A percentile compares a stretch with the other conserved stretches of the same genome.
phyloP scores from a whole-genome alignment of 2,329 filamentous ascomycete genomes.

The Beauveria rudraprayagi region DNA sequence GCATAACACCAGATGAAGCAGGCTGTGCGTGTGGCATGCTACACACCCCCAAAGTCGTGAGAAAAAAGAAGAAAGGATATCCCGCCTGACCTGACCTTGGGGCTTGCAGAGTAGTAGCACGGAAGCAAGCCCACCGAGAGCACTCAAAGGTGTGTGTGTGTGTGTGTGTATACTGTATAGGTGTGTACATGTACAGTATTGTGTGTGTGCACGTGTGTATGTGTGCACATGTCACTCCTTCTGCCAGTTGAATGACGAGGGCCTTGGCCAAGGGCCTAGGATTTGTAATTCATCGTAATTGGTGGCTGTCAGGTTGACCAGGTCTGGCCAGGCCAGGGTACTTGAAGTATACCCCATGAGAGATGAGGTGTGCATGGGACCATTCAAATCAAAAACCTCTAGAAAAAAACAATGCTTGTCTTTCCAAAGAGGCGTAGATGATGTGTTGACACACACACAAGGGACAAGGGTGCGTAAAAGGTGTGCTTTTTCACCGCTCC shows the following conservation, averaged over 20 bases:
- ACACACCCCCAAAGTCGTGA: not conserved
- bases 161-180: not conserved
- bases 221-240: not conserved
- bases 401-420: not conserved
- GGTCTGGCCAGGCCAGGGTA: not conserved
- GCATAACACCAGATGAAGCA: slow-evolving; percentile 5
- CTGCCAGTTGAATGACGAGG: no score
- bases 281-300: not conserved
- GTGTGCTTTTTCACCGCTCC: slow-evolving; percentile 2
- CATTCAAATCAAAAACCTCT: not conserved
- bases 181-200: not conserved
- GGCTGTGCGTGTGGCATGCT: not conserved
- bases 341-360: not conserved
- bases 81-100: slow-evolving; percentile 6
- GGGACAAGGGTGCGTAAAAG: not conserved
- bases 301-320: not conserved
- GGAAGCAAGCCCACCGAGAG: slow-evolving; percentile 7
- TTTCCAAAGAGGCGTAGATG: not conserved
- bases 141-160: not conserved
- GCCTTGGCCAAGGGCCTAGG: no score
- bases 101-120: not conserved
- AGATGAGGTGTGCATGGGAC: not conserved
- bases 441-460: not conserved
- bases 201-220: not conserved
- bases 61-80: not conserved